Conservation (phyloP, 164 flowering plant genomes). For the Kalanchoe fedtschenkoi region DNA sequence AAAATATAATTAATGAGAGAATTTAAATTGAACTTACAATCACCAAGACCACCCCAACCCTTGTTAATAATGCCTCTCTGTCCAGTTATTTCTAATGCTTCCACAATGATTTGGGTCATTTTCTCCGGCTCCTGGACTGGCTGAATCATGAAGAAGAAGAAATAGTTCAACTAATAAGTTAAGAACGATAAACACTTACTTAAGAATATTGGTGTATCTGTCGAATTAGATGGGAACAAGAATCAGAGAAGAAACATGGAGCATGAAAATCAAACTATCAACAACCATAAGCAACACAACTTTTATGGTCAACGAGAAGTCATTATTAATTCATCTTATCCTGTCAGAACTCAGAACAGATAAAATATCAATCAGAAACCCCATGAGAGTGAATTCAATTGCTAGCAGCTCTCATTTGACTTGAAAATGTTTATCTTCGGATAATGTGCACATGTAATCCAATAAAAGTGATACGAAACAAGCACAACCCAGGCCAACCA, state of each 20-base stretch:
- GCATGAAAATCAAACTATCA: neutral
- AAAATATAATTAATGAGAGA: neutral
- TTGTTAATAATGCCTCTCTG: slow-evolving; percentile 95
- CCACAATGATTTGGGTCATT: slow-evolving; percentile 89
- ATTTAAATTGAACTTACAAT: slow-evolving; percentile 47
- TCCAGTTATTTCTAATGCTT: slow-evolving; percentile 71
- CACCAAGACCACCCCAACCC: slow-evolving; percentile 99
- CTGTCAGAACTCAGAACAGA: no score
- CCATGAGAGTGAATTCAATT: no score
- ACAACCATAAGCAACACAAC: no score
- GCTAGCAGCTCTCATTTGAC: no score
- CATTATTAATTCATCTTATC: no score
- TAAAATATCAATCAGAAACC: no score
- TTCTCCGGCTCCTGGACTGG: slow-evolving; percentile 96
- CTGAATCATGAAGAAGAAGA: slow-evolving; percentile 27
- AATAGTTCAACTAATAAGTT: slow-evolving; percentile 3
- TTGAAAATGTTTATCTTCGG: no score
- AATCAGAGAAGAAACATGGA: neutral
- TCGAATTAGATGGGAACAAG: neutral
- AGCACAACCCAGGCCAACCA: neutral
- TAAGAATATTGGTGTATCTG: neutral
- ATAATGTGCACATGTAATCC: no score
- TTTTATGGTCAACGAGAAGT: no score
- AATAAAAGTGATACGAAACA: no score
- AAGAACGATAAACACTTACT: neutral